phyloP scores from a whole-genome alignment of 148 eudicot genomes.

The Fagopyrum tataricum region DNA sequence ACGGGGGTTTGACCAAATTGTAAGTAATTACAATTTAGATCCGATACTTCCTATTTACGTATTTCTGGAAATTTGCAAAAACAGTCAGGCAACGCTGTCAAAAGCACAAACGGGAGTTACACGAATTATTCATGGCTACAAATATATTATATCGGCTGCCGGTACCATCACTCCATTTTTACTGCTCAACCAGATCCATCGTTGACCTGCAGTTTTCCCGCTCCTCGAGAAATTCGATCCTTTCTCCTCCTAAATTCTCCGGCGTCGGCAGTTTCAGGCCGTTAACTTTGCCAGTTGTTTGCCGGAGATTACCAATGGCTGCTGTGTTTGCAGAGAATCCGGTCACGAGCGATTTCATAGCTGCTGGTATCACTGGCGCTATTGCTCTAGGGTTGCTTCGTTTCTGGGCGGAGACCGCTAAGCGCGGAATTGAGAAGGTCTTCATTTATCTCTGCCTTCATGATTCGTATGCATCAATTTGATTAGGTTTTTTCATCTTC shows the following conservation, averaged over 20 bases:
- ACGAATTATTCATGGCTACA: background rate
- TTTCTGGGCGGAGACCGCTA: constrained; percentile 52
- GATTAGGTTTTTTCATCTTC: background rate
- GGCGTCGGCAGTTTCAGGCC: constrained; percentile 12
- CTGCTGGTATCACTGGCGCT: constrained; percentile 33
- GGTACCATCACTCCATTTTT: background rate
- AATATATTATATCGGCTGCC: background rate
- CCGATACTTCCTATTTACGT: no score
- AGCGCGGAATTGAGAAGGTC: constrained; percentile 42
- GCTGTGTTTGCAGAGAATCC: constrained; percentile 29
- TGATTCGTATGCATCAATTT: background rate
- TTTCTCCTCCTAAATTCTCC: background rate
- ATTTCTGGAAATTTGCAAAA: background rate
- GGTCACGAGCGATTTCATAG: constrained; percentile 33
- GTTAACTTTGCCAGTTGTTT: background rate
- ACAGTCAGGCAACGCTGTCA: background rate
- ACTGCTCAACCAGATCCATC: constrained; percentile 2
- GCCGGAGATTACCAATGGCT: constrained; percentile 12
- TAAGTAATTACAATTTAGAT: no score
- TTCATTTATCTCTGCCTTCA: background rate
- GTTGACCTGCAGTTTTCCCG: constrained; percentile 5
- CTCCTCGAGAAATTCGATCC: background rate
- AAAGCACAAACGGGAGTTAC: background rate
- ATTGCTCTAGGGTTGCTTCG: constrained; percentile 40
- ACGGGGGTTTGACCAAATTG: no score